Evolutionary conservation across 2,329 filamentous ascomycete genomes (phyloP), one percentile per base, ranked within the genome.

Genomic region (Parastagonospora nodorum): DNA sequence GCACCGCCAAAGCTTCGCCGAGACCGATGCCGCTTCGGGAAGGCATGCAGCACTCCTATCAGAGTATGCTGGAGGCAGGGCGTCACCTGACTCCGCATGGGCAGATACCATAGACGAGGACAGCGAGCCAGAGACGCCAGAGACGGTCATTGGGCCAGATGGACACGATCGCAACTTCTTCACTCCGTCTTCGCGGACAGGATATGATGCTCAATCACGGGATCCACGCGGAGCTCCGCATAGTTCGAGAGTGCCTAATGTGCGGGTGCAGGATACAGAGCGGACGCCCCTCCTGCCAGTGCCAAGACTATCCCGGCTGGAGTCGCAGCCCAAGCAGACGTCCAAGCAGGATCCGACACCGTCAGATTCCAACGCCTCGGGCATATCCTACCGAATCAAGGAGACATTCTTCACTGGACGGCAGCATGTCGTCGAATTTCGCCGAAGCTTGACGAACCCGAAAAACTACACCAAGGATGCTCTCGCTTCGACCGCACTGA

Each of bases 401-500:
- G 36, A 64, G 2, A 55, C 59, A 0, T 47, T 69, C 6, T 44
- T 52, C 5, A 50, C 43, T 5, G 61, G 62, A 8, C 60, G 58
- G 32, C 50, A 67, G 16, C 63, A 70, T 24, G 28, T 68, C 2
- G 51, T 51, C 32, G 51, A 40, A 4, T 24, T 68, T 6, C 46
- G 61, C 29, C 68, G 71, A 63, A 62, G 69, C 12, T 51, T 83
- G 5, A 69, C 79, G 2, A 84, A 86, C 61, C 88, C 89, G 0
- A 88, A 88, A 58, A 80, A 79, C 16, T 97, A 92, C 89, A 80
- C 93, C 69, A 80, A 78, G 49, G 82, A 81, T 58, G 76, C 81
- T 0, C 78, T 96, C 6, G 88, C 86, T 80, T 73, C 84, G 33
- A 82, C 83, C 38, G 81, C 80, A 0, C 73, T 91, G 9, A 80